Evolutionary conservation across 768 basidiomycete species (phyloP).

Genomic region (Suillus subaureus): DNA sequence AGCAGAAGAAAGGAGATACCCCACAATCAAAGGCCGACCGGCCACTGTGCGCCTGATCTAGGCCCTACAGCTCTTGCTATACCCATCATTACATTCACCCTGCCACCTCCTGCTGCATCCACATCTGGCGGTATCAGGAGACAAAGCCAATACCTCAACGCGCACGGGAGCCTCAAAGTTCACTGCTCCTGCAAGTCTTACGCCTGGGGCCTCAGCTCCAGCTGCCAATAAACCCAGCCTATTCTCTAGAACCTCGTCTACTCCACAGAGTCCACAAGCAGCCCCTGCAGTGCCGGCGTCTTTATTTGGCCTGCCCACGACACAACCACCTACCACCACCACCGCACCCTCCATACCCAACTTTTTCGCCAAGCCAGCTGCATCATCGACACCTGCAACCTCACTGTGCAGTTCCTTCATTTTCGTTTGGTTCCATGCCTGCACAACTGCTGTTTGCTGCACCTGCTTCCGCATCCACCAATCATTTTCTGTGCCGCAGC

Average conservation of each 20-base stretch:
- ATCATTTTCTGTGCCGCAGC: background rate
- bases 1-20: slow-evolving; percentile 42
- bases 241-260: slow-evolving; percentile 13
- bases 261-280: slow-evolving; percentile 7
- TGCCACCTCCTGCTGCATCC: slow-evolving; percentile 18
- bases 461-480: background rate
- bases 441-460: too few relatives aligned
- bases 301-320: slow-evolving; percentile 21
- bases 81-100: slow-evolving; percentile 31
- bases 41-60: slow-evolving; percentile 26
- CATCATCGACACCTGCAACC: slow-evolving; percentile 25
- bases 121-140: slow-evolving; percentile 11
- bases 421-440: background rate
- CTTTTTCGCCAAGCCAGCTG: slow-evolving; percentile 18
- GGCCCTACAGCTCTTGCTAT: slow-evolving; percentile 21
- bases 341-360: background rate
- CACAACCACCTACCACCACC: slow-evolving; percentile 13
- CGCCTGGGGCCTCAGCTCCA: slow-evolving; percentile 15
- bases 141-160: slow-evolving; percentile 17
- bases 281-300: slow-evolving; percentile 15
- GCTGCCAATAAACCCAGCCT: slow-evolving; percentile 11
- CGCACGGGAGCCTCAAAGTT: slow-evolving; percentile 14
- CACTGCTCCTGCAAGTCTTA: slow-evolving; percentile 17
- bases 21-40: slow-evolving; percentile 34
- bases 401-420: slow-evolving; percentile 11